Conservation (phyloP, 1,284 basidiomycete species). For the Heliocybe sulcata region DNA sequence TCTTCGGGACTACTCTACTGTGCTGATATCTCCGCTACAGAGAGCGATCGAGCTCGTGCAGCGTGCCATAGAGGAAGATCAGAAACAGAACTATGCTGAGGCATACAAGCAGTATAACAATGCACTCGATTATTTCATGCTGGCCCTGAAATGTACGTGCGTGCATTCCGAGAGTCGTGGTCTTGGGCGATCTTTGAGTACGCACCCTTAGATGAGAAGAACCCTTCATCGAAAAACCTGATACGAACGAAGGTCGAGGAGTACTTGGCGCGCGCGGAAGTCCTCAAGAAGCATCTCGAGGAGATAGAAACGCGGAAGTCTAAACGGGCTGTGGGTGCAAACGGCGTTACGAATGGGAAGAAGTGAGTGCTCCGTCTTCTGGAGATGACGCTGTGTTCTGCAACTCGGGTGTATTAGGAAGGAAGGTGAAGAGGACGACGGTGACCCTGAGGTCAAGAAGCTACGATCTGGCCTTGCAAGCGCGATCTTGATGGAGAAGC, state of each 20-base stretch:
- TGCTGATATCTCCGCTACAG: slow-evolving; percentile 31
- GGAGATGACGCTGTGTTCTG: slow-evolving; percentile 3
- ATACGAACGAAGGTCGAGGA: slow-evolving; percentile 90
- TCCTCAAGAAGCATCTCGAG: slow-evolving; percentile 80
- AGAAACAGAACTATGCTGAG: slow-evolving; percentile 89
- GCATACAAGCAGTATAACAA: slow-evolving; percentile 95
- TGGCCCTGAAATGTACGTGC: slow-evolving; percentile 70
- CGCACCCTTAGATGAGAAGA: slow-evolving; percentile 78
- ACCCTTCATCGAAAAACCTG: slow-evolving; percentile 85
- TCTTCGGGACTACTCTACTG: not conserved
- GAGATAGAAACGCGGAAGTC: slow-evolving; percentile 62
- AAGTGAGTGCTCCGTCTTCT: slow-evolving; percentile 38
- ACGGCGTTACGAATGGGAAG: slow-evolving; percentile 65
- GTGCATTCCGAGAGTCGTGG: not conserved
- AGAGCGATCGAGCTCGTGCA: slow-evolving; percentile 94
- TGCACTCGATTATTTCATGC: slow-evolving; percentile 97
- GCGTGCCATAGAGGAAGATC: slow-evolving; percentile 92
- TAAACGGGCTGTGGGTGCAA: slow-evolving; percentile 74
- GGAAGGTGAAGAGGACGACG: slow-evolving; percentile 69
- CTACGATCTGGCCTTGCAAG: slow-evolving; percentile 82
- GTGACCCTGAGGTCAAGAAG: slow-evolving; percentile 94
- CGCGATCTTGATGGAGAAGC: slow-evolving; percentile 91
- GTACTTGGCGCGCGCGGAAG: slow-evolving; percentile 91
- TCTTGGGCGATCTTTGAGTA: not conserved
- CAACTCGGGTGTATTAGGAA: slow-evolving; percentile 31